These are phyloP conservation scores for Helianthus tuberosus DNA, from an alignment of 129 eudicot species.

Conservation along the genomic window DNA sequence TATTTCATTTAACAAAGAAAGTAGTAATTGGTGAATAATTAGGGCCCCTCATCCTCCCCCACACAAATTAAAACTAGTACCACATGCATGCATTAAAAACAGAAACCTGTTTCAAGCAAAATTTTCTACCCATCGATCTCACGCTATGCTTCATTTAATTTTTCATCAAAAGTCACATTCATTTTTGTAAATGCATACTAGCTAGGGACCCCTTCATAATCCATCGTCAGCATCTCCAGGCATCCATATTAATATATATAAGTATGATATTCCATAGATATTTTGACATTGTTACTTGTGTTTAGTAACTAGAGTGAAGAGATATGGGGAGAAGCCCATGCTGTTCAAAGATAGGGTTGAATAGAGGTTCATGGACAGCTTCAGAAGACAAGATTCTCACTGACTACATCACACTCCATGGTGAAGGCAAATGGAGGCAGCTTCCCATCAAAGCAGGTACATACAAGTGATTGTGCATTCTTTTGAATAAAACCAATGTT, in stretches of 20 bases:
- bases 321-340: constrained; percentile 51
- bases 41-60: not conserved
- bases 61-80: not conserved
- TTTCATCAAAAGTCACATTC: constrained; percentile 9
- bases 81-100: constrained; percentile 23
- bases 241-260: too few species aligned
- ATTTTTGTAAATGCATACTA: not conserved
- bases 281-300: not conserved
- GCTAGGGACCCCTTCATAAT: not conserved
- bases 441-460: constrained; percentile 46
- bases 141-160: not conserved
- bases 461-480: too few species aligned
- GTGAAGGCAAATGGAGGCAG: constrained; percentile 56
- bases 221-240: too few species aligned
- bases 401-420: constrained; percentile 44
- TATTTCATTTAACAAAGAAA: constrained; percentile 1
- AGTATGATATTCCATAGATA: too few species aligned
- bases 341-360: constrained; percentile 46
- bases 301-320: not conserved
- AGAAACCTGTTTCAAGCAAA: constrained; percentile 24
- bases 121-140: constrained; percentile 10
- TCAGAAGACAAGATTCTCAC: constrained; percentile 50
- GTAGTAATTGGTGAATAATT: not conserved
- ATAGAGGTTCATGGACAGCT: constrained; percentile 51
- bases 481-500: not conserved